phyloP scores from a whole-genome alignment of 2,329 filamentous ascomycete species.

The Pseudopithomyces maydicus region DNA sequence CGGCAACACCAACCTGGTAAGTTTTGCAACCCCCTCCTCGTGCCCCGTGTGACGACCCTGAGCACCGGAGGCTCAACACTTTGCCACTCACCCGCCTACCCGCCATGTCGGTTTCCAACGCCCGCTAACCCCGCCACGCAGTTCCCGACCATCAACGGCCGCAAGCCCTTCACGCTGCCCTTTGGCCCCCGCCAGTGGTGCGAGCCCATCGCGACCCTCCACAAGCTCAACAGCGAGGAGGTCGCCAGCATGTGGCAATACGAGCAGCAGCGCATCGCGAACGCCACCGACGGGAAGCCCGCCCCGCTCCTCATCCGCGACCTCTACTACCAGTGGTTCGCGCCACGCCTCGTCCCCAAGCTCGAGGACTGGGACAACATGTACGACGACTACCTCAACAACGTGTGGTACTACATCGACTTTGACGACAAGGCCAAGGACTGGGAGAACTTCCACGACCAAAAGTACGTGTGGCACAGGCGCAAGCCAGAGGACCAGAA shows the following conservation, averaged over 20 bases:
- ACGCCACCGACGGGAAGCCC: slow-evolving; percentile 1
- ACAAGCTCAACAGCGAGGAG: slow-evolving; percentile 12
- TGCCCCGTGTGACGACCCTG: neutral
- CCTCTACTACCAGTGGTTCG: slow-evolving; percentile 8
- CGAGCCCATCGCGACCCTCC: slow-evolving; percentile 9
- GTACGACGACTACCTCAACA: slow-evolving; percentile 8
- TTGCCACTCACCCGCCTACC: neutral
- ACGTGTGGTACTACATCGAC: slow-evolving; percentile 8
- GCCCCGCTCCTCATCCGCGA: slow-evolving; percentile 9
- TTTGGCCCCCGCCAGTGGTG: slow-evolving; percentile 10
- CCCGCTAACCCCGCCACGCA: neutral
- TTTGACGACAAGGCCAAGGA: neutral
- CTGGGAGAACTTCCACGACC: slow-evolving; percentile 5
- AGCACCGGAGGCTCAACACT: neutral
- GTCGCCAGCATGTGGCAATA: slow-evolving; percentile 1
- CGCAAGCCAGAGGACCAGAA: neutral
- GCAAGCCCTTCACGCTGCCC: slow-evolving; percentile 10
- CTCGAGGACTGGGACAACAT: slow-evolving; percentile 10
- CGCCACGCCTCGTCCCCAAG: neutral
- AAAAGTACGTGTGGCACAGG: slow-evolving; percentile 6
- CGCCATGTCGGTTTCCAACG: no score
- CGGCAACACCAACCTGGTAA: slow-evolving; percentile 9
- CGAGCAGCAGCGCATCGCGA: slow-evolving; percentile 4
- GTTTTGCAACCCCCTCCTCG: neutral
- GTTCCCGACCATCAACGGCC: slow-evolving; percentile 9